These are phyloP conservation scores for Fusarium haematococcum DNA, from an alignment of 2,329 filamentous ascomycete species.

Conservation along the genomic window DNA sequence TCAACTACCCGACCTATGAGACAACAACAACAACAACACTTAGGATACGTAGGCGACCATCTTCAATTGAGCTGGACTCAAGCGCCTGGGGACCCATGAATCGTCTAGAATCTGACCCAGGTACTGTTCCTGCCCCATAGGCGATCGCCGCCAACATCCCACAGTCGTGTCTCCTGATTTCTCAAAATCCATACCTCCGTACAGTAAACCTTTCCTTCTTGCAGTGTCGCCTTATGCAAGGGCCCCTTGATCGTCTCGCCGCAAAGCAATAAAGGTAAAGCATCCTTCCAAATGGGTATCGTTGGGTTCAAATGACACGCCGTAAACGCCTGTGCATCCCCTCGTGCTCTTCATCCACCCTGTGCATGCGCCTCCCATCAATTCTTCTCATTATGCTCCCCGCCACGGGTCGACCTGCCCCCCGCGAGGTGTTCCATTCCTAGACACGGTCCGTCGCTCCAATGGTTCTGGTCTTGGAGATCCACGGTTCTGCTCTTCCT, in stretches of 20 bases:
- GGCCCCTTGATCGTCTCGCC: background rate
- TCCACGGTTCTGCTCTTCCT: slow-evolving; percentile 26
- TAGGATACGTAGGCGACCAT: background rate
- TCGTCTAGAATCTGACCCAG: background rate
- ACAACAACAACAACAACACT: background rate
- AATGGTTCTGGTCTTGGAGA: slow-evolving; percentile 18
- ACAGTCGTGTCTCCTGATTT: background rate
- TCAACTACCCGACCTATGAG: background rate
- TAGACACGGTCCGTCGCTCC: slow-evolving; percentile 6
- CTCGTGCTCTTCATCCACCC: background rate
- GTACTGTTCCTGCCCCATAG: background rate
- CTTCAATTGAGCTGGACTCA: background rate
- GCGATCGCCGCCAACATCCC: background rate
- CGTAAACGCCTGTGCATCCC: slow-evolving; percentile 31
- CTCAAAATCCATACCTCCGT: background rate
- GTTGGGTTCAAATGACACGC: slow-evolving; percentile 26
- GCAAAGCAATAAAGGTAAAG: slow-evolving; percentile 1
- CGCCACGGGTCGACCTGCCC: background rate
- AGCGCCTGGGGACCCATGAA: background rate
- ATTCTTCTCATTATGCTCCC: slow-evolving; percentile 1
- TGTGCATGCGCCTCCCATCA: background rate
- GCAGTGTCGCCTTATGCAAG: background rate
- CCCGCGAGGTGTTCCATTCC: background rate
- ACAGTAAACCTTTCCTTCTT: background rate
- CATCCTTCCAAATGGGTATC: slow-evolving; percentile 37